phyloP scores from a whole-genome alignment of 805 yeast genomes.

The Priceomyces carsonii region DNA sequence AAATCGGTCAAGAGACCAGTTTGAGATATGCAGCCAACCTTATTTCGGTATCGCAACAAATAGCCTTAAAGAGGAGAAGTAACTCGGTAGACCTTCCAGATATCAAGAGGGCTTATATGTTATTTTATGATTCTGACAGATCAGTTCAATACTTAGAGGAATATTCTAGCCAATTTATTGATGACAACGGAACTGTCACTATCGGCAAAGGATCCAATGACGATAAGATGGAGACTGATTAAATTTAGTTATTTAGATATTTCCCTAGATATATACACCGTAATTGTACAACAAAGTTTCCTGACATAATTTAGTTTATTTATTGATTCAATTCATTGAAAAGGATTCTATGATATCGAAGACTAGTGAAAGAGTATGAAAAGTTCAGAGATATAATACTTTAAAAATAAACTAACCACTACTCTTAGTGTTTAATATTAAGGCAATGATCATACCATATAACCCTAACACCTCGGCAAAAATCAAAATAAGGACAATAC shows the following conservation, averaged over 20 bases:
- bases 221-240: slow-evolving; percentile 42
- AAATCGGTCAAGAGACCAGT: slow-evolving; percentile 87
- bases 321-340: no score
- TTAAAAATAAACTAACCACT: slow-evolving; percentile 49
- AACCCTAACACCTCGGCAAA: slow-evolving; percentile 89
- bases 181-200: slow-evolving; percentile 73
- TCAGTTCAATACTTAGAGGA: slow-evolving; percentile 84
- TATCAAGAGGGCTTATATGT: slow-evolving; percentile 80
- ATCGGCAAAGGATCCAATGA: slow-evolving; percentile 37
- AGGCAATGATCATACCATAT: slow-evolving; percentile 93
- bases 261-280: slow-evolving; percentile 1
- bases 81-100: slow-evolving; percentile 73
- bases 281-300: no score
- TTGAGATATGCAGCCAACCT: slow-evolving; percentile 91
- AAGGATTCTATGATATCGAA: no score
- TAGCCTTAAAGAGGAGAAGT: slow-evolving; percentile 79
- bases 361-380: no score
- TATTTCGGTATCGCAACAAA: slow-evolving; percentile 85
- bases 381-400: no score
- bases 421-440: slow-evolving; percentile 88
- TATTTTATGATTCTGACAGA: slow-evolving; percentile 87
- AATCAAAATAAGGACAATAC: slow-evolving; percentile 84
- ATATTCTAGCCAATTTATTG: slow-evolving; percentile 65
- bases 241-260: slow-evolving; percentile 3
- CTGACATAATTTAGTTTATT: no score